Evolutionary conservation across 306 rosid genomes (phyloP), one percentile per base, ranked within the genome.

Genomic region (Malus asiatica): DNA sequence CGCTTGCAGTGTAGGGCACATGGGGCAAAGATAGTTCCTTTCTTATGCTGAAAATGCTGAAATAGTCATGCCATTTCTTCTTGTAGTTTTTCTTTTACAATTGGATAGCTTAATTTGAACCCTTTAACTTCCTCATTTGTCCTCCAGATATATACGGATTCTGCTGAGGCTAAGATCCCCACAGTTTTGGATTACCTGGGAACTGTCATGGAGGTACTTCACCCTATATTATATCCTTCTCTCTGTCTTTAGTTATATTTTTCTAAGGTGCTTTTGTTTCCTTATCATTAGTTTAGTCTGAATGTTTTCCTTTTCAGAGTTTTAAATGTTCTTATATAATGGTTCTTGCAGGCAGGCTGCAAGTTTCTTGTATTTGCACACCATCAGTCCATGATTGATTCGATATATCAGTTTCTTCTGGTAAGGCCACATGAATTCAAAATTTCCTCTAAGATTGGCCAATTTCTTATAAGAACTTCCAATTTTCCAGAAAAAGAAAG

Each of bases 321-420:
- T 70, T 63, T 76, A 32, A 42, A 73, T 68, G 65, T 68, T 74
- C 64, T 69, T 69, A 57, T 38, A 51, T 77, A 53, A 60, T 72
- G 62, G 72, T 83, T 70, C 68, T 80, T 83, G 82, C 87, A 94
- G 97, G 98, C 97, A 78, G 96, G 97, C 78, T 92, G 97, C 88
- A 95, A 95, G 90, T 95, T 95, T 85, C 93, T 95, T 69, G 87
- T 95, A 78, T 95, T 95, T 87, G 98, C 98, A 53, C 93, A 92
- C 74, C 98, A 92, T 87, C 96, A 81, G 73, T 82, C 97, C 76
- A 90, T 95, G 98, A 74, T 95, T 66, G 97, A 90, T 64, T 82
- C 97, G 19, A 86, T 92, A 80, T 81, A 95, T 72, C 89, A 92
- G 82, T 95, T 89, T 83, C 94, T 94, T 88, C 83, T 85, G 75